Percentiles rank a stretch among this genome's conserved stretches.
Evolutionary conservation across 1,139 yeast species (phyloP).

Genomic region (Casaregolazyma suthepensis): DNA sequence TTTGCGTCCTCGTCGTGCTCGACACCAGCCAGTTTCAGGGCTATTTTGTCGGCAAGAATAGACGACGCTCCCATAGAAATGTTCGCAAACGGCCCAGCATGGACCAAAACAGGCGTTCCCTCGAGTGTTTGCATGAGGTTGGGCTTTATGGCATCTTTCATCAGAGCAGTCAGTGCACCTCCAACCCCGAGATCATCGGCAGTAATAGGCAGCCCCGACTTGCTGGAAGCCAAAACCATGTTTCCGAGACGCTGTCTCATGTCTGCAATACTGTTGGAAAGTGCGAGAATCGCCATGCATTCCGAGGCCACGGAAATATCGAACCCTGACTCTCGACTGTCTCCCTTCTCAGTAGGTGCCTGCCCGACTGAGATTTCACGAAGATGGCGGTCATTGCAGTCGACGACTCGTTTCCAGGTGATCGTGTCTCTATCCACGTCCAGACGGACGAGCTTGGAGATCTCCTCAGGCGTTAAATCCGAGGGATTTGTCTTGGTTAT

Average conservation of each 20-base stretch:
- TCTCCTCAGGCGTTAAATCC: conserved; percentile 76
- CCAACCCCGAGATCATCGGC: conserved; percentile 97
- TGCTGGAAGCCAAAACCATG: conserved; percentile 84
- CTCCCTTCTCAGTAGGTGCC: conserved; percentile 92
- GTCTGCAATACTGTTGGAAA: conserved; percentile 75
- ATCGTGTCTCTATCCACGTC: conserved; percentile 92
- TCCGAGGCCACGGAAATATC: conserved; percentile 97
- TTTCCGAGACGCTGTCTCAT: conserved; percentile 86
- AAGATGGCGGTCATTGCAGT: conserved; percentile 88
- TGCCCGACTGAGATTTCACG: conserved; percentile 89
- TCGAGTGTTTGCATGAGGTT: conserved; percentile 96
- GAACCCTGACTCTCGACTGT: conserved; percentile 83
- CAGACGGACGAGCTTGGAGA: conserved; percentile 68
- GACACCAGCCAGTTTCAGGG: conserved; percentile 84
- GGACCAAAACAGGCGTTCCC: conserved; percentile 97
- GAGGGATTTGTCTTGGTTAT: conserved; percentile 78
- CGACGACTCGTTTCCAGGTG: conserved; percentile 96
- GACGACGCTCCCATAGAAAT: conserved; percentile 93
- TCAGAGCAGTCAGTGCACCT: conserved; percentile 91
- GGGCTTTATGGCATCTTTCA: conserved; percentile 96
- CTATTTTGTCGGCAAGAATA: conserved; percentile 90
- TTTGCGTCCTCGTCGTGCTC: conserved; percentile 46
- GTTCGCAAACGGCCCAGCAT: conserved; percentile 98
- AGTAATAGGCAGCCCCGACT: conserved; percentile 81
- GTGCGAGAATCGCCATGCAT: conserved; percentile 96